Percentiles rank a stretch among this genome's conserved stretches.
Conservation (phyloP, 441 rosid species). For the Brassica balearica region DNA sequence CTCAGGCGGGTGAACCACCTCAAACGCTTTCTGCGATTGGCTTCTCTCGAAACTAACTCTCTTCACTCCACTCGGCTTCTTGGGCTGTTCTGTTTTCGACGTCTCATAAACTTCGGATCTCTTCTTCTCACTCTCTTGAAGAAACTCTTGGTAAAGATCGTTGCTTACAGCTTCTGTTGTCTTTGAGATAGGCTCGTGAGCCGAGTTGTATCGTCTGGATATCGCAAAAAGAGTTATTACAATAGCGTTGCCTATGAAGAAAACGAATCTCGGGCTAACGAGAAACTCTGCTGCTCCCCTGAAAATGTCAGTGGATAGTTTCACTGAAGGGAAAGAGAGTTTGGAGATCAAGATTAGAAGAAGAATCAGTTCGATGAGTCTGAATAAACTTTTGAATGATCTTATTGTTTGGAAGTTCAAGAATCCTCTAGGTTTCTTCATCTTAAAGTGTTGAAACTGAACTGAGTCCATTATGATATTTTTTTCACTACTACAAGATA, state of each 20-base stretch:
- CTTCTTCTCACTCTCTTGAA: conserved; percentile 53
- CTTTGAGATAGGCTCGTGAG: conserved; percentile 43
- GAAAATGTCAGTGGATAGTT: conserved; percentile 64
- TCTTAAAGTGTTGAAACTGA: conserved; percentile 49
- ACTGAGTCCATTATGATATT: conserved; percentile 61
- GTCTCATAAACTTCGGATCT: conserved; percentile 26
- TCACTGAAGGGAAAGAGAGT: conserved; percentile 59
- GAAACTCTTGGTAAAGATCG: conserved; percentile 58
- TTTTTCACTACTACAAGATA: background rate
- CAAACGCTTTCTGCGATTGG: conserved; percentile 56
- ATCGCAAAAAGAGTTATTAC: conserved; percentile 69
- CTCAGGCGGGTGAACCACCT: conserved; percentile 29
- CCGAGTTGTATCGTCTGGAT: conserved; percentile 58
- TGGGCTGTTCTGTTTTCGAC: conserved; percentile 35
- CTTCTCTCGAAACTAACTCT: conserved; percentile 45
- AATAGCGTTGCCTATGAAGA: conserved; percentile 77
- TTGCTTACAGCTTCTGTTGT: conserved; percentile 36
- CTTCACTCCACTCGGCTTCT: conserved; percentile 35
- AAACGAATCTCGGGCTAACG: conserved; percentile 72
- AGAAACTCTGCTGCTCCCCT: conserved; percentile 54
- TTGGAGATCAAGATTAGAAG: conserved; percentile 63
- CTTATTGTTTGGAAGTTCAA: conserved; percentile 51
- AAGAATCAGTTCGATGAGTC: conserved; percentile 63
- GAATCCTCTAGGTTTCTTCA: conserved; percentile 61
- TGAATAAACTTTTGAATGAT: conserved; percentile 59